Percentiles rank a stretch among this genome's conserved stretches.
Evolutionary conservation across 495 filamentous ascomycete species (phyloP).

Genomic region (Tuber umbilicatum): DNA sequence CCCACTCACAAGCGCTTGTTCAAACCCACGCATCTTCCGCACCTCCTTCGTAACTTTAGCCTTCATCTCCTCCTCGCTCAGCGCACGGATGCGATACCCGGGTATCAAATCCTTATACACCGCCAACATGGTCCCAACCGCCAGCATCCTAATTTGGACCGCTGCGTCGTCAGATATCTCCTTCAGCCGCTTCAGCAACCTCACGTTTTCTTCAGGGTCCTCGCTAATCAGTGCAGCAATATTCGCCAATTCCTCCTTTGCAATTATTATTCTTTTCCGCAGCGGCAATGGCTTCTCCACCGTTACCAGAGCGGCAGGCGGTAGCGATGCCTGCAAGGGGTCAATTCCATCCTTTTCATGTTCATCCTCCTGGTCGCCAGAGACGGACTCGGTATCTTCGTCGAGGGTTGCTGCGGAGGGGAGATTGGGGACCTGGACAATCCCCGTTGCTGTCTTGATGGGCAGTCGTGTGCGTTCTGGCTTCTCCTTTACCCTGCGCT

Average conservation of each 20-base stretch:
- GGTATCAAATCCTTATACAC: constrained; percentile 96
- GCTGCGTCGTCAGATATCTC: constrained; percentile 65
- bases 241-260: constrained; percentile 86
- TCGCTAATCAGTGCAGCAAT: constrained; percentile 78
- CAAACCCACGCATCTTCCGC: constrained; percentile 67
- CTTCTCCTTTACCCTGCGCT: constrained; percentile 57
- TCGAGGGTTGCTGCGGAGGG: constrained; percentile 44
- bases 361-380: constrained; percentile 51
- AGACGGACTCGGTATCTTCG: constrained; percentile 39
- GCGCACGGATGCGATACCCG: constrained; percentile 84
- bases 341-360: constrained; percentile 44
- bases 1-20: constrained; percentile 70
- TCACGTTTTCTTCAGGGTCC: constrained; percentile 80
- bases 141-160: constrained; percentile 70
- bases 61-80: constrained; percentile 61
- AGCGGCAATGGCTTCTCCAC: constrained; percentile 48
- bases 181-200: constrained; percentile 65
- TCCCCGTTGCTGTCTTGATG: constrained; percentile 71
- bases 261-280: constrained; percentile 70
- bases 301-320: constrained; percentile 6
- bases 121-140: constrained; percentile 73
- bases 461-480: constrained; percentile 70
- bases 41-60: constrained; percentile 90
- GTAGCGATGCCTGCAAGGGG: not conserved
- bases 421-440: constrained; percentile 49